These are phyloP conservation scores for Leccinum longicurvipes DNA, from an alignment of 768 basidiomycete genomes.

Conservation along the genomic window DNA sequence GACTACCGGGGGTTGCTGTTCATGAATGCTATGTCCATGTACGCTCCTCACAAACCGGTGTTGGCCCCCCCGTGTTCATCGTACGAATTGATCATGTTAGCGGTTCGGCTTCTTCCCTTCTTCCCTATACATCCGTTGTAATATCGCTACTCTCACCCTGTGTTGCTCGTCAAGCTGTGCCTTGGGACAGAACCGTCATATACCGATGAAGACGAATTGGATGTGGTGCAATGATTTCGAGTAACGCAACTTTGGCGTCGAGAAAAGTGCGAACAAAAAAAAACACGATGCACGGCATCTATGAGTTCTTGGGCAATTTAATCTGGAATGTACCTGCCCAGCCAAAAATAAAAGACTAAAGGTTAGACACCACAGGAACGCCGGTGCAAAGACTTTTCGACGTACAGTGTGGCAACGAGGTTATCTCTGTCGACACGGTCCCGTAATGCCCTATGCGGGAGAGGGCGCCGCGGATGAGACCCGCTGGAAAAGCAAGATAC, in stretches of 20 bases:
- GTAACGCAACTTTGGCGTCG: no score
- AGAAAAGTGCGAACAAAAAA: no score
- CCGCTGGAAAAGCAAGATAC: constrained; percentile 81
- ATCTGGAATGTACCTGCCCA: constrained; percentile 75
- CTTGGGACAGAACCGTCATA: background rate
- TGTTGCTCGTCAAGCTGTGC: constrained; percentile 2
- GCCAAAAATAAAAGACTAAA: background rate
- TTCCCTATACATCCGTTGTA: constrained; percentile 16
- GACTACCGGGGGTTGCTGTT: constrained; percentile 51
- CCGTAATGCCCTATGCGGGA: constrained; percentile 72
- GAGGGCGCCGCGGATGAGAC: constrained; percentile 82
- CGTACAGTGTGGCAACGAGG: constrained; percentile 82
- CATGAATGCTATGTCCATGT: constrained; percentile 27
- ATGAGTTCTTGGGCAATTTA: constrained; percentile 64
- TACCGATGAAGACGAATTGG: no score
- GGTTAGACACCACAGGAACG: background rate
- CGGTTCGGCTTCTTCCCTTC: constrained; percentile 8
- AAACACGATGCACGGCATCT: background rate
- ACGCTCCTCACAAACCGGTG: constrained; percentile 1
- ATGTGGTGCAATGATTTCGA: no score
- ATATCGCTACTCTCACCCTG: constrained; percentile 14
- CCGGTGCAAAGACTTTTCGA: background rate
- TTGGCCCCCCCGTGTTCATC: constrained; percentile 2
- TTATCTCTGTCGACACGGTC: constrained; percentile 75
- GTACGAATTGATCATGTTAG: constrained; percentile 6